A percentile compares a stretch with the other conserved stretches of the same genome.
phyloP scores from a whole-genome alignment of 306 rosid species.

The Vicia villosa region DNA sequence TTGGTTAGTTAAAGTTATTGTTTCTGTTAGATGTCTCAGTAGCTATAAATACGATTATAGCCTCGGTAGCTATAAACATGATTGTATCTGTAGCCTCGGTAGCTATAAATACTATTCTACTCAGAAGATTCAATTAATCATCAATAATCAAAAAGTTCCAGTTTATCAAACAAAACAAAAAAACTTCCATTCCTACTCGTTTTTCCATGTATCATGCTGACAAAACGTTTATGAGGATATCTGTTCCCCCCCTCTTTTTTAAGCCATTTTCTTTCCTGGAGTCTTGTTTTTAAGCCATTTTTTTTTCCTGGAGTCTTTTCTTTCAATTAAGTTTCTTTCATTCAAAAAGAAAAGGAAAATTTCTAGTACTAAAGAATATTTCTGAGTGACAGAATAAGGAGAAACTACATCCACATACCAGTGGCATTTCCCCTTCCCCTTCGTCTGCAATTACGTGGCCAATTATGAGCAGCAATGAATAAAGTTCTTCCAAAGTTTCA shows the following conservation, averaged over 20 bases:
- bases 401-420: slow-evolving; percentile 58
- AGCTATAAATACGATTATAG: background rate
- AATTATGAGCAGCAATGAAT: slow-evolving; percentile 78
- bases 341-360: background rate
- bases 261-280: background rate
- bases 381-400: slow-evolving; percentile 27
- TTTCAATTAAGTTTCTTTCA: background rate
- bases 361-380: slow-evolving; percentile 14
- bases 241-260: background rate
- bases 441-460: slow-evolving; percentile 95
- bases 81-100: background rate
- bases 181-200: background rate
- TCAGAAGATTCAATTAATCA: slow-evolving; percentile 1
- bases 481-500: slow-evolving; percentile 89
- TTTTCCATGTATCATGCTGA: slow-evolving; percentile 3
- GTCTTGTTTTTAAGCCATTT: background rate
- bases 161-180: background rate
- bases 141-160: background rate
- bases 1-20: background rate
- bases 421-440: slow-evolving; percentile 94
- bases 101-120: slow-evolving; percentile 5
- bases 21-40: slow-evolving; percentile 3
- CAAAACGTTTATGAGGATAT: background rate
- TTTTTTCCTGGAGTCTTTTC: background rate
- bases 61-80: background rate